phyloP scores from a whole-genome alignment of 1,139 yeast genomes.

The Protomyces lactucae-debilis region DNA sequence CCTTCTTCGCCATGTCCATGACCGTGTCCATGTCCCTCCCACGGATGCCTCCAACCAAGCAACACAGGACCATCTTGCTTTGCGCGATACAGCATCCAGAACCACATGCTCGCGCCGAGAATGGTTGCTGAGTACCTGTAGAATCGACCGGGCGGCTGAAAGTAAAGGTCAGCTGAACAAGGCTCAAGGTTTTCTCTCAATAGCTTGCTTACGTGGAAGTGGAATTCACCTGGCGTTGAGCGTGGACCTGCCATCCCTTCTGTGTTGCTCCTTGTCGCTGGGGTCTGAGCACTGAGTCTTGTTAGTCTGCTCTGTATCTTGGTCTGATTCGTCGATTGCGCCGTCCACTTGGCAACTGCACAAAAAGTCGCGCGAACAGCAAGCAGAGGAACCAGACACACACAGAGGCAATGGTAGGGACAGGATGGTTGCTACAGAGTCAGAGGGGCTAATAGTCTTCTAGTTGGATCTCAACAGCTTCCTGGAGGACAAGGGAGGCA shows the following conservation, averaged over 20 bases:
- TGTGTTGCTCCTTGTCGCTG: background rate
- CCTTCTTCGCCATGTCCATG: conserved; percentile 12
- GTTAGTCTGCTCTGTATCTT: background rate
- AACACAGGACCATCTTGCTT: conserved; percentile 47
- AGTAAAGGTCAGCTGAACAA: background rate
- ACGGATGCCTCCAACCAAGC: conserved; percentile 32
- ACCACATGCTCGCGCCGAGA: conserved; percentile 83
- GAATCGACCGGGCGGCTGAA: conserved; percentile 19
- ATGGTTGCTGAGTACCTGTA: conserved; percentile 35
- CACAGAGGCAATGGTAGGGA: background rate
- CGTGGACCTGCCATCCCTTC: background rate
- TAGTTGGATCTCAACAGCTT: conserved; percentile 28
- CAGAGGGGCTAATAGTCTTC: background rate
- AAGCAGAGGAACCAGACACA: background rate
- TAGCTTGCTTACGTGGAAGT: conserved; percentile 8
- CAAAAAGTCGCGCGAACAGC: background rate
- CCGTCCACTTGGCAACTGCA: background rate
- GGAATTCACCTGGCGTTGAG: conserved; percentile 20
- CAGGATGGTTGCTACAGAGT: background rate
- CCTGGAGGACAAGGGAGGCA: conserved; percentile 39
- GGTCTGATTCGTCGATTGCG: background rate
- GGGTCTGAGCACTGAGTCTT: background rate
- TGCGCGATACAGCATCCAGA: conserved; percentile 72
- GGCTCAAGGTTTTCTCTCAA: too few species aligned
- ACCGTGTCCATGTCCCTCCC: conserved; percentile 28